phyloP scores from a whole-genome alignment of 116 monocot genomes.

The Dioscorea cayenensis region DNA sequence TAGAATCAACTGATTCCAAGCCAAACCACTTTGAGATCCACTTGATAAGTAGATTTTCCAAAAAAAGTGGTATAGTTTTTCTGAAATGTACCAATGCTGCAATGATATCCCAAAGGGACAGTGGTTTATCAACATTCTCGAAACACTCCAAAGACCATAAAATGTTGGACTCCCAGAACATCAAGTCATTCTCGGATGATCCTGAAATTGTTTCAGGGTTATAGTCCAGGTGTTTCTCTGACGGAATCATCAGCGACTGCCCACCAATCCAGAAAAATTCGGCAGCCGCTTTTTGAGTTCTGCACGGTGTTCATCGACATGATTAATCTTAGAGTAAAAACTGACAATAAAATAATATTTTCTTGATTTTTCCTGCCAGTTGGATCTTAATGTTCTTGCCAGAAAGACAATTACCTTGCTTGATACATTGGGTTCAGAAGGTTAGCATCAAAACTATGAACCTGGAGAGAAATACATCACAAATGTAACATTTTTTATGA shows the following conservation, averaged over 20 bases:
- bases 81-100: constrained; percentile 32
- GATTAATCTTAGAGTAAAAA: background rate
- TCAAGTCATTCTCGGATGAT: constrained; percentile 30
- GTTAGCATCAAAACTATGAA: constrained; percentile 49
- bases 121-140: constrained; percentile 34
- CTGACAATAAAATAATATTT: background rate
- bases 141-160: constrained; percentile 43
- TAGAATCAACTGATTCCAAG: constrained; percentile 19
- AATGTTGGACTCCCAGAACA: constrained; percentile 53
- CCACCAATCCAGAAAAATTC: constrained; percentile 62
- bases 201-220: constrained; percentile 7
- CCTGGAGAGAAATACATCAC: constrained; percentile 33
- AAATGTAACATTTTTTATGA: background rate
- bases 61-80: constrained; percentile 27
- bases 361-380: background rate
- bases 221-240: constrained; percentile 16
- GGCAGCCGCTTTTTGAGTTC: constrained; percentile 75
- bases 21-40: constrained; percentile 65
- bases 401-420: constrained; percentile 42
- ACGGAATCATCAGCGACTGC: constrained; percentile 20
- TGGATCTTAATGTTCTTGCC: background rate
- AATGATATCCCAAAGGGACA: constrained; percentile 65
- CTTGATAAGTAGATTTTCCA: constrained; percentile 39
- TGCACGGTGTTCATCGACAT: constrained; percentile 7
- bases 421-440: constrained; percentile 81